Evolutionary conservation across 116 monocot species (phyloP).

Genomic region (Thalassia testudinum): DNA sequence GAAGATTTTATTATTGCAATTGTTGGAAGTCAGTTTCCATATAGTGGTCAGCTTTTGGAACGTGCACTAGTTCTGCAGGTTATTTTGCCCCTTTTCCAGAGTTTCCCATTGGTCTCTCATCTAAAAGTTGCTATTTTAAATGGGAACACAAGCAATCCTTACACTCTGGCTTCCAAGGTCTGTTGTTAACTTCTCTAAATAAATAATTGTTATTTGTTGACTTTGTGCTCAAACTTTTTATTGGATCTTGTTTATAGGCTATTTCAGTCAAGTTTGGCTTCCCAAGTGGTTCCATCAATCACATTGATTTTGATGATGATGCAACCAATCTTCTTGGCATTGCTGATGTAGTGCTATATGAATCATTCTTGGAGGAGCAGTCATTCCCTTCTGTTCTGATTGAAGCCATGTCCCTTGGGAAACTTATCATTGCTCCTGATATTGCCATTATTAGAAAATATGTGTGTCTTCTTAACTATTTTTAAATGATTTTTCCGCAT

Average conservation of each 20-base stretch:
- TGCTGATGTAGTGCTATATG: slow-evolving; percentile 76
- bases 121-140: slow-evolving; percentile 58
- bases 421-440: slow-evolving; percentile 77
- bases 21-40: slow-evolving; percentile 74
- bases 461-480: slow-evolving; percentile 37
- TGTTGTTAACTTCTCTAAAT: background rate
- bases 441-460: slow-evolving; percentile 65
- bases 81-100: slow-evolving; percentile 32
- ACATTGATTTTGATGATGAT: slow-evolving; percentile 26
- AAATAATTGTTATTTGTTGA: background rate
- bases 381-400: slow-evolving; percentile 61
- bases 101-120: slow-evolving; percentile 29
- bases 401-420: slow-evolving; percentile 81
- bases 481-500: background rate
- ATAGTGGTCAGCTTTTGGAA: slow-evolving; percentile 74
- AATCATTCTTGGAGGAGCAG: slow-evolving; percentile 87
- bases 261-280: slow-evolving; percentile 45
- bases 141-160: slow-evolving; percentile 29
- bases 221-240: background rate
- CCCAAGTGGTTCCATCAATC: slow-evolving; percentile 27
- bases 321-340: slow-evolving; percentile 31
- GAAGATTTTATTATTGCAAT: slow-evolving; percentile 78
- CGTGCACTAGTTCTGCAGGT: slow-evolving; percentile 70
- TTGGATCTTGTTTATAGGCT: slow-evolving; percentile 10
- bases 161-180: slow-evolving; percentile 60